Base-by-base conservation (phyloP, 768 basidiomycete species). In the Mrakia blollopis region DNA sequence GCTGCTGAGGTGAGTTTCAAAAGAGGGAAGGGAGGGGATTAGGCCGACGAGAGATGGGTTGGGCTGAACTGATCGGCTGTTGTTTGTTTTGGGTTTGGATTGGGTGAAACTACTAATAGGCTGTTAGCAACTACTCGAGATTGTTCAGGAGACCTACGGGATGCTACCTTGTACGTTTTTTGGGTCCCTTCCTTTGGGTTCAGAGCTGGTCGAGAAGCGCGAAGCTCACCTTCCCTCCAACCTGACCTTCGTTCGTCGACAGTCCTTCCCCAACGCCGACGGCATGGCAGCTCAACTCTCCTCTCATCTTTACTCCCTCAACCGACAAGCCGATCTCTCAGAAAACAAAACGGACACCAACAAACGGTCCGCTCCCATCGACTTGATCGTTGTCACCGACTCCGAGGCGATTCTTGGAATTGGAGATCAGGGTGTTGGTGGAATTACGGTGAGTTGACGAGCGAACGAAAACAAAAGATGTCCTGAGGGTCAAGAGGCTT, bases 301-400 rank as follows among this genome's bases (percentile, higher is more conserved):
- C 67, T 78, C 77, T 10, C 77, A 78, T 52, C 73, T 78, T 35
- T 78, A 78, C 77, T 73, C 77, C 16, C 65, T 74, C 54, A 78
- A 78, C 61, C 63, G 72, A 44, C 77, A 78, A 61, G 77, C 77
- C 54, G 77, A 78, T 52, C 73, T 78, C 54, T 50, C 23, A 21
- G 76, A 77, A 50, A 60, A 57, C 35, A 67, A 63, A 50, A 70
- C 32, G 7, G 39, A 37, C 47, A n/a, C 61, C 70, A 52, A 63
- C 35, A 68, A 70, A 21, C 60, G 62, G 28, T 35, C 52, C 16
- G 63, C 54, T 32, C 61, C 50, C 32, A 88, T 94, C 76, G 91
- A 94, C 79, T 85, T 94, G 35, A 86, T 95, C 72, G 92, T 94
- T 41, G 91, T 90, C 75, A 91, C 92, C 0, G 93, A 95, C 81